phyloP scores from a whole-genome alignment of 495 filamentous ascomycete genomes.

The Penicillium diatomitis region DNA sequence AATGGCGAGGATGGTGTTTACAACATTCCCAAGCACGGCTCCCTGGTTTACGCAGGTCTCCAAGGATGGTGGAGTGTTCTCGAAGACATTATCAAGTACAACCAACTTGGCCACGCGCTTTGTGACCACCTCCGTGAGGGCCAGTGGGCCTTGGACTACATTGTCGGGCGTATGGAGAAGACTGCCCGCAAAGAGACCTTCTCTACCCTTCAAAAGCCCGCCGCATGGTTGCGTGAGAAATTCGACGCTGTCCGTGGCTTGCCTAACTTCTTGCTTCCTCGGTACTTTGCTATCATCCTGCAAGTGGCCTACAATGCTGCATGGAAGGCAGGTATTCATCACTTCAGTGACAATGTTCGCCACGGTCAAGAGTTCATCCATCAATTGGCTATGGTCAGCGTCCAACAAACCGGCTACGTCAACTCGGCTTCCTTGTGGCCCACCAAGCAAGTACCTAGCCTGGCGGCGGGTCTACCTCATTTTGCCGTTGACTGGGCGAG shows the following conservation, averaged over 20 bases:
- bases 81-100: constrained; percentile 73
- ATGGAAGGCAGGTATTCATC: constrained; percentile 63
- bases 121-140: constrained; percentile 89
- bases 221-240: constrained; percentile 70
- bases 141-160: constrained; percentile 91
- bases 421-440: constrained; percentile 88
- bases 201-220: constrained; percentile 49
- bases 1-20: constrained; percentile 78
- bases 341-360: constrained; percentile 68
- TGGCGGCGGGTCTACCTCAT: constrained; percentile 92
- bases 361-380: constrained; percentile 79
- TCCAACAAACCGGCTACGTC: constrained; percentile 80
- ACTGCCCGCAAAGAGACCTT: constrained; percentile 53
- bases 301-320: constrained; percentile 80
- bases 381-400: constrained; percentile 77
- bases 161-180: constrained; percentile 66
- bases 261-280: constrained; percentile 80
- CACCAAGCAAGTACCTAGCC: constrained; percentile 66
- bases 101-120: constrained; percentile 85
- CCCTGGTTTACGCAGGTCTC: constrained; percentile 87
- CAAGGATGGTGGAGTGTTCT: constrained; percentile 98
- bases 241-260: constrained; percentile 76
- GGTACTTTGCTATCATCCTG: constrained; percentile 86
- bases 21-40: constrained; percentile 70
- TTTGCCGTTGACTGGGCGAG: constrained; percentile 91